phyloP scores from a whole-genome alignment of 768 basidiomycete genomes.

The Podaxis sp. region DNA sequence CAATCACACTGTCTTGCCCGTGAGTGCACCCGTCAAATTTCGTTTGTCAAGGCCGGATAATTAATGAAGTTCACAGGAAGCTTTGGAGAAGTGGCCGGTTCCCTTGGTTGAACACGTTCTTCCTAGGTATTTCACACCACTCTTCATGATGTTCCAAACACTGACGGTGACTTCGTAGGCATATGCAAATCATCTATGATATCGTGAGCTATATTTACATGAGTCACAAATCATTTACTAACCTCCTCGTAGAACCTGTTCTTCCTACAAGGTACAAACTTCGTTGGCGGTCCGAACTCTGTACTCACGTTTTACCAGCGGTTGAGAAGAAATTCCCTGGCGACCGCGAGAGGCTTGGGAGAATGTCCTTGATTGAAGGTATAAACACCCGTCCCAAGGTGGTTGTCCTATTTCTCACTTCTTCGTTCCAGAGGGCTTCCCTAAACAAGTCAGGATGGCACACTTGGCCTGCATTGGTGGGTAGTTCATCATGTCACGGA shows the following conservation, averaged over 20 bases:
- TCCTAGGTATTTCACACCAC: constrained; percentile 52
- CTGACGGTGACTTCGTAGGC: constrained; percentile 36
- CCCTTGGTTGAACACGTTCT: constrained; percentile 82
- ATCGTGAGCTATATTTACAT: constrained; percentile 52
- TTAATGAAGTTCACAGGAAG: constrained; percentile 49
- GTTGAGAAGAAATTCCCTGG: constrained; percentile 91
- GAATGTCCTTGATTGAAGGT: constrained; percentile 96
- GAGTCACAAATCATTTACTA: background rate
- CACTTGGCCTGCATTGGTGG: constrained; percentile 83
- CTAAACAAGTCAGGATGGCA: constrained; percentile 89
- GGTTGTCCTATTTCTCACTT: background rate
- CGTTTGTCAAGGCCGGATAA: background rate
- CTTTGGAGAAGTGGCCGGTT: constrained; percentile 91
- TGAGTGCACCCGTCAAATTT: constrained; percentile 29
- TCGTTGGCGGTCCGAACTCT: background rate
- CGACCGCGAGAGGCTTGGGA: constrained; percentile 72
- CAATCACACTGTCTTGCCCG: constrained; percentile 91
- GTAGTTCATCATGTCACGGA: constrained; percentile 17
- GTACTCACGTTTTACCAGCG: constrained; percentile 34
- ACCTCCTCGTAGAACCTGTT: constrained; percentile 47
- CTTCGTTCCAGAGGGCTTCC: constrained; percentile 68
- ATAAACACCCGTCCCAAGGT: constrained; percentile 4
- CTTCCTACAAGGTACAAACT: constrained; percentile 66
- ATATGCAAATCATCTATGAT: constrained; percentile 92
- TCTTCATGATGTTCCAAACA: background rate